phyloP scores from a whole-genome alignment of 2,329 filamentous ascomycete genomes.

The Tolypocladium sp. region DNA sequence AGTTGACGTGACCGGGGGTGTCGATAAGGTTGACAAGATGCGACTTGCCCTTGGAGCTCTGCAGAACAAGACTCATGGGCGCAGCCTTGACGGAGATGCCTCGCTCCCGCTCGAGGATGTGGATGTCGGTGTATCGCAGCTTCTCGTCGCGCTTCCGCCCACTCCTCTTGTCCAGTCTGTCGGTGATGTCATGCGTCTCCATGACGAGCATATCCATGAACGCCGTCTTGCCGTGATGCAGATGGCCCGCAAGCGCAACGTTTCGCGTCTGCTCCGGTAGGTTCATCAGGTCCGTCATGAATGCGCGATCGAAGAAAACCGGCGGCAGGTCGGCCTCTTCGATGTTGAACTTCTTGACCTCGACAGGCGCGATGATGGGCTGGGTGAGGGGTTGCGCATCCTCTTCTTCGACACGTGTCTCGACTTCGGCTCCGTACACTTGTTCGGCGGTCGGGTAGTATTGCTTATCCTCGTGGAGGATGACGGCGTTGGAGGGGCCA shows the following conservation, averaged over 20 bases:
- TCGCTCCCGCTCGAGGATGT: conserved; percentile 79
- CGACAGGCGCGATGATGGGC: conserved; percentile 87
- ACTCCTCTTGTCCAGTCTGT: conserved; percentile 69
- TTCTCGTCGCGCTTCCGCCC: conserved; percentile 82
- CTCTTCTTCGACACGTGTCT: conserved; percentile 93
- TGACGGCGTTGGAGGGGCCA: conserved; percentile 90
- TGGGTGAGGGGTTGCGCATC: conserved; percentile 88
- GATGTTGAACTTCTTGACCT: conserved; percentile 92
- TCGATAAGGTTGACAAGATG: conserved; percentile 92
- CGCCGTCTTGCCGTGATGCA: conserved; percentile 96
- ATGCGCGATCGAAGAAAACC: conserved; percentile 78
- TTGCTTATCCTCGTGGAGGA: conserved; percentile 97
- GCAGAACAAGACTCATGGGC: conserved; percentile 88
- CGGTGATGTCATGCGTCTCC: conserved; percentile 83
- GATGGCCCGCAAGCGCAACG: conserved; percentile 80
- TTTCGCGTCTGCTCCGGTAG: conserved; percentile 93
- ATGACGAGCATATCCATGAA: conserved; percentile 97
- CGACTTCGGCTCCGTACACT: conserved; percentile 88
- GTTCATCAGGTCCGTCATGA: conserved; percentile 94
- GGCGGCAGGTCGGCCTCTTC: conserved; percentile 85
- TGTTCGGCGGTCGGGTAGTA: conserved; percentile 98
- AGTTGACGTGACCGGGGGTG: conserved; percentile 96
- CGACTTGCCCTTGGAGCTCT: conserved; percentile 84
- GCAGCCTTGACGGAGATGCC: conserved; percentile 87
- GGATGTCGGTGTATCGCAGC: conserved; percentile 88